Evolutionary conservation across 2,329 filamentous ascomycete genomes (phyloP).

Genomic region (Sporothrix pallida): DNA sequence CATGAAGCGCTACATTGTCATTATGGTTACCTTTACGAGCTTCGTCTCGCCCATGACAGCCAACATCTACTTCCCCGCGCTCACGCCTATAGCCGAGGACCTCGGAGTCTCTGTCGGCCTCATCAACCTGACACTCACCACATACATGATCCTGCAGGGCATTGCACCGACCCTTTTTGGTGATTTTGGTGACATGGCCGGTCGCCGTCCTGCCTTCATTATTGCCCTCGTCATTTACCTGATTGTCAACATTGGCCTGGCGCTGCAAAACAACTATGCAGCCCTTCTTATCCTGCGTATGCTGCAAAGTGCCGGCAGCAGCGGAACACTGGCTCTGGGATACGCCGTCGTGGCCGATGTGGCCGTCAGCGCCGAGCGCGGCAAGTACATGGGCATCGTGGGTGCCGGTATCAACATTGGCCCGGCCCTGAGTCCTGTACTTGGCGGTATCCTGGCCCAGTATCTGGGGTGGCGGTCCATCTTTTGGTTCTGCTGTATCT

Average conservation of each 20-base stretch:
- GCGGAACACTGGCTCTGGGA: constrained; percentile 72
- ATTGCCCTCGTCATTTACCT: constrained; percentile 63
- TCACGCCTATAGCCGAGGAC: constrained; percentile 48
- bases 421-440: constrained; percentile 61
- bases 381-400: constrained; percentile 74
- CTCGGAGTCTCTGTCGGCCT: constrained; percentile 49
- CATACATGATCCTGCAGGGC: constrained; percentile 69
- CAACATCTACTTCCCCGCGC: constrained; percentile 61
- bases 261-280: constrained; percentile 61
- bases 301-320: constrained; percentile 68
- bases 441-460: constrained; percentile 68
- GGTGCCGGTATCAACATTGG: constrained; percentile 63
- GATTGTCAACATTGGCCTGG: constrained; percentile 64
- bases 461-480: constrained; percentile 71
- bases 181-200: constrained; percentile 65
- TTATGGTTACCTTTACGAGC: constrained; percentile 59
- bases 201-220: constrained; percentile 66
- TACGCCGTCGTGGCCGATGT: constrained; percentile 76
- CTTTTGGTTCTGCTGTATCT: constrained; percentile 71
- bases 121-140: constrained; percentile 60
- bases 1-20: constrained; percentile 59
- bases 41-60: constrained; percentile 65
- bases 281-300: constrained; percentile 66
- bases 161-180: constrained; percentile 66
- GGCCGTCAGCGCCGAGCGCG: constrained; percentile 70